Evolutionary conservation across 306 rosid species (phyloP).

Genomic region (Castanospermum australe): DNA sequence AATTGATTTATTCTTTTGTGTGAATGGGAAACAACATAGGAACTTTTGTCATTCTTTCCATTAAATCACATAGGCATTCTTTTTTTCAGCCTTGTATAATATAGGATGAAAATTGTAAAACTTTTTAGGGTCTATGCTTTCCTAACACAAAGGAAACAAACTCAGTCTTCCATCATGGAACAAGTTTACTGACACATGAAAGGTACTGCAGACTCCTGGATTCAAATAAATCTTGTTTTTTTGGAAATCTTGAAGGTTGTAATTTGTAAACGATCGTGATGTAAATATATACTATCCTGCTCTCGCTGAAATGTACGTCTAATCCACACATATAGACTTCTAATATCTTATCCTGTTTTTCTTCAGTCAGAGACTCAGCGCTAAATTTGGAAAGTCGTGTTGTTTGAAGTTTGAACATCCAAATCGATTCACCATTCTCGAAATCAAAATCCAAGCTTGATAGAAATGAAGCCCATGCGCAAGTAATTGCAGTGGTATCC

Average conservation of each 20-base stretch:
- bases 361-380: too few species aligned
- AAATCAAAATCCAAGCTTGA: too few species aligned
- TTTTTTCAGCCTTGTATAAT: conserved; percentile 28
- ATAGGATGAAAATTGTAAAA: conserved; percentile 18
- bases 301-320: too few species aligned
- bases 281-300: too few species aligned
- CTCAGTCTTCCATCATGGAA: background rate
- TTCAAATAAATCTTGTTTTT: background rate
- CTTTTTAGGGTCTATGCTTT: conserved; percentile 32
- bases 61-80: conserved; percentile 26
- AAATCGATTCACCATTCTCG: too few species aligned
- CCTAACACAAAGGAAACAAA: conserved; percentile 8
- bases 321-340: too few species aligned
- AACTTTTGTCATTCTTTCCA: conserved; percentile 36
- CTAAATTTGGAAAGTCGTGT: too few species aligned
- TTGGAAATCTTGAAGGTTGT: background rate
- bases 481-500: too few species aligned
- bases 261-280: too few species aligned
- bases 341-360: too few species aligned
- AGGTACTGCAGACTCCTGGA: background rate
- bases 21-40: conserved; percentile 41
- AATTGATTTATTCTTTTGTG: conserved; percentile 45
- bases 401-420: too few species aligned
- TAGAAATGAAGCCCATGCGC: too few species aligned
- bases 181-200: background rate